Conservation (phyloP, 306 rosid species). For the Arachis stenosperma region DNA sequence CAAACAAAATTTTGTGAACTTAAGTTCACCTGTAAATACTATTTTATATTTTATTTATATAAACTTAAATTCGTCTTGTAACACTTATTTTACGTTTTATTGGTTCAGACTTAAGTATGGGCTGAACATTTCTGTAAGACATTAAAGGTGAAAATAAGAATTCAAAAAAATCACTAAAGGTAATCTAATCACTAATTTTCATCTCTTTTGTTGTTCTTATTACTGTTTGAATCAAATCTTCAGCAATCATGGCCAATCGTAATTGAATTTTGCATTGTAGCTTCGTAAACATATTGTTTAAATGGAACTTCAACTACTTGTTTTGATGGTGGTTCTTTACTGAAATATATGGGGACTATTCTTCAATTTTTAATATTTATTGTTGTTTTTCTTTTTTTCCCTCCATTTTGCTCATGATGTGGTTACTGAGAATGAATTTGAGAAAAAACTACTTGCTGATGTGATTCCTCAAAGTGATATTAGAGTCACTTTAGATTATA, state of each 20-base stretch:
- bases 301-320: not conserved
- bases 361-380: not conserved
- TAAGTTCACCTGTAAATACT: slow-evolving; percentile 26
- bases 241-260: not conserved
- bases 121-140: slow-evolving; percentile 64
- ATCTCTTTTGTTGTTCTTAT: slow-evolving; percentile 1
- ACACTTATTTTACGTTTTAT: slow-evolving; percentile 34
- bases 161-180: slow-evolving; percentile 81
- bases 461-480: slow-evolving; percentile 89
- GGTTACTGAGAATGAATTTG: slow-evolving; percentile 91
- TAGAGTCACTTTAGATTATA: slow-evolving; percentile 94
- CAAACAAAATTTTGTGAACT: slow-evolving; percentile 10
- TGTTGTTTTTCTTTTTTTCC: slow-evolving; percentile 14
- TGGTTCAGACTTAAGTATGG: slow-evolving; percentile 78
- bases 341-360: not conserved
- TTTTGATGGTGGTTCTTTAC: not conserved
- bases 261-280: not conserved
- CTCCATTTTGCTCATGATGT: slow-evolving; percentile 59
- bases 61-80: not conserved
- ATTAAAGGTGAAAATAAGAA: slow-evolving; percentile 77
- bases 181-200: slow-evolving; percentile 32
- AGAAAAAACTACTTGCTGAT: slow-evolving; percentile 87
- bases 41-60: slow-evolving; percentile 33
- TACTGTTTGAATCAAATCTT: not conserved
- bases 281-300: not conserved